Evolutionary conservation across 73 alveolate species (phyloP), one percentile per base, ranked within the genome.

Genomic region (Diophrys sp.): DNA sequence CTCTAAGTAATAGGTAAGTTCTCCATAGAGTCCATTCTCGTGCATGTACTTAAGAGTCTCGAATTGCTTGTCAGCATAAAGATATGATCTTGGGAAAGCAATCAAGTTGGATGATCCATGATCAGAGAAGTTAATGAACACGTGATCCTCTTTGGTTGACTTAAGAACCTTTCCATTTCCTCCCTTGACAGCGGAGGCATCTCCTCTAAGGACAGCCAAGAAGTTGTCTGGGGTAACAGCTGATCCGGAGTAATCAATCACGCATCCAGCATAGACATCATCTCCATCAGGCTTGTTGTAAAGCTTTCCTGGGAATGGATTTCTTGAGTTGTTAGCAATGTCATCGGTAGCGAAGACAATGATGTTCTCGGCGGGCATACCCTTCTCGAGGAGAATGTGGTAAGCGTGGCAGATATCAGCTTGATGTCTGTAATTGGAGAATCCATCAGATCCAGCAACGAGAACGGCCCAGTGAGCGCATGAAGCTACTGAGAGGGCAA

Each of bases 361-460:
- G 79, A 97, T 96, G 80, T 95, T 75, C 29, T 89, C 97, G 34
- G 96, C 97, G 11, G 94, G 89, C 25, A 93, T 87, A 30, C 99
- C 99, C 33, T 94, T 87, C 78, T 76, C 80, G n/a, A 84, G 66
- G 73, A 96, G 79, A 67, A 94, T 83, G 70, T 96, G 97, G 80
- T 97, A 97, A 56, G 98, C 97, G 78, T 97, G 99, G 91, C 99
- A 97, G 71, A 96, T 92, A 84, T 97, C 99, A 53, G 99, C 94
- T 85, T 97, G 97, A 87, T 97, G 99, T 33, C 99, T 86, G 85
- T 97, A 97, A 93, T 97, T 97, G 79, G 91, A 31, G 92, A 75
- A 97, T 67, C 98, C 95, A 71, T 92, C 89, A 26, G 99, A 96
- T 26, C 99, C 99, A 31, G 99, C 98, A 25, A 95, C 99, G 44